phyloP scores from a whole-genome alignment of 768 basidiomycete genomes.

The Obba rivulosa region DNA sequence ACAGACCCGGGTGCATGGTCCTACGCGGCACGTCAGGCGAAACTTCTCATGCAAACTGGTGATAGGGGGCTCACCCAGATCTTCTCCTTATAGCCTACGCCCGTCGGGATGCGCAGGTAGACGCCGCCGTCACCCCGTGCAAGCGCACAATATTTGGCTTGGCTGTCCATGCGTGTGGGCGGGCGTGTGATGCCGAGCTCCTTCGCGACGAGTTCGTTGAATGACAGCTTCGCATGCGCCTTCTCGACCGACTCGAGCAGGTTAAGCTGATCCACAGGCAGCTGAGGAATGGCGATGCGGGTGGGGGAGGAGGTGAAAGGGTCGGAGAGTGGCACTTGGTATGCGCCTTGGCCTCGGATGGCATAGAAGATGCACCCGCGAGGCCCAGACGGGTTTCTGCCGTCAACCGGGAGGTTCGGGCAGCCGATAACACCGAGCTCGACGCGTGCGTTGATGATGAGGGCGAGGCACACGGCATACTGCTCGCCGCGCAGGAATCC shows the following conservation, averaged over 20 bases:
- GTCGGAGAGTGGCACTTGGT: conserved; percentile 58
- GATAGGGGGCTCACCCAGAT: conserved; percentile 68
- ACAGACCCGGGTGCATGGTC: conserved; percentile 89
- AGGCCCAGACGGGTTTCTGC: conserved; percentile 45
- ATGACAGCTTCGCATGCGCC: conserved; percentile 84
- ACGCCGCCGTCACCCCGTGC: conserved; percentile 81
- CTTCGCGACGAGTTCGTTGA: conserved; percentile 68
- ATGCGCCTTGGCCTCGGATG: conserved; percentile 79
- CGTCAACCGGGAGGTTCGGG: conserved; percentile 76
- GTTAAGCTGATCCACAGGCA: conserved; percentile 43
- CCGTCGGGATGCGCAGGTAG: conserved; percentile 77
- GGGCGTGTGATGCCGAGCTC: conserved; percentile 59
- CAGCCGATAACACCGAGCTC: conserved; percentile 57
- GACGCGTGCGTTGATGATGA: conserved; percentile 46
- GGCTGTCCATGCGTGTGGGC: conserved; percentile 88
- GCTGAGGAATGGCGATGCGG: conserved; percentile 48
- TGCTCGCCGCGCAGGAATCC: conserved; percentile 59
- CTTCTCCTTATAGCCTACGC: conserved; percentile 81
- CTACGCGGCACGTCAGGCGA: conserved; percentile 28
- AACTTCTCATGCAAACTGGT: not conserved
- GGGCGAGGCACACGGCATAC: conserved; percentile 56
- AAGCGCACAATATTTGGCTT: conserved; percentile 90
- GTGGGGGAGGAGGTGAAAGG: conserved; percentile 39
- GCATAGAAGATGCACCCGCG: conserved; percentile 85
- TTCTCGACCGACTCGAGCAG: conserved; percentile 93